A percentile compares a stretch with the other conserved stretches of the same genome.
phyloP scores from a whole-genome alignment of 2,329 filamentous ascomycete genomes.

The Sclerotinia spermophila region DNA sequence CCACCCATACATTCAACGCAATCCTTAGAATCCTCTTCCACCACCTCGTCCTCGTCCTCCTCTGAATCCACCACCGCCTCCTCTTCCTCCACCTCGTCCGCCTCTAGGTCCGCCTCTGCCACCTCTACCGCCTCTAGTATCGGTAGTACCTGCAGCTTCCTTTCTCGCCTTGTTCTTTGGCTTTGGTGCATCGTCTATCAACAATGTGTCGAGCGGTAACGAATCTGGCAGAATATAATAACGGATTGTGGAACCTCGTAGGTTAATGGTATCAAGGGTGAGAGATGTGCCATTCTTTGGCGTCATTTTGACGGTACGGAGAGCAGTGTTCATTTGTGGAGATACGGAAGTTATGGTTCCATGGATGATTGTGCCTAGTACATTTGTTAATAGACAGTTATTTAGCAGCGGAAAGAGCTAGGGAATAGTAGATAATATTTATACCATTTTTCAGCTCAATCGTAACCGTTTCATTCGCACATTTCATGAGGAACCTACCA shows the following conservation, averaged over 20 bases:
- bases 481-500: conserved; percentile 96
- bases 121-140: conserved; percentile 35
- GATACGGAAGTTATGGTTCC: conserved; percentile 96
- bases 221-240: conserved; percentile 97
- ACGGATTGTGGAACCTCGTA: conserved; percentile 91
- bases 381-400: conserved; percentile 4
- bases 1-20: neutral
- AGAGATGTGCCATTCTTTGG: conserved; percentile 82
- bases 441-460: conserved; percentile 97
- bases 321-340: conserved; percentile 96
- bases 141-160: conserved; percentile 60
- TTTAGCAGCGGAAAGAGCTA: neutral
- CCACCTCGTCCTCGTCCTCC: conserved; percentile 49
- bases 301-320: conserved; percentile 97
- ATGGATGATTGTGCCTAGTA: conserved; percentile 83
- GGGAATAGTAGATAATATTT: conserved; percentile 23
- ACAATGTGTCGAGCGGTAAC: conserved; percentile 86
- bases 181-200: conserved; percentile 96
- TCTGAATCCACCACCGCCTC: conserved; percentile 47
- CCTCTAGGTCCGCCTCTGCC: conserved; percentile 44
- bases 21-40: conserved; percentile 37
- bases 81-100: conserved; percentile 48
- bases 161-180: conserved; percentile 99
- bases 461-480: conserved; percentile 96
- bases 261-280: conserved; percentile 90